Conservation (phyloP, 352 stramenopile species). For the Globisporangium lucens region DNA sequence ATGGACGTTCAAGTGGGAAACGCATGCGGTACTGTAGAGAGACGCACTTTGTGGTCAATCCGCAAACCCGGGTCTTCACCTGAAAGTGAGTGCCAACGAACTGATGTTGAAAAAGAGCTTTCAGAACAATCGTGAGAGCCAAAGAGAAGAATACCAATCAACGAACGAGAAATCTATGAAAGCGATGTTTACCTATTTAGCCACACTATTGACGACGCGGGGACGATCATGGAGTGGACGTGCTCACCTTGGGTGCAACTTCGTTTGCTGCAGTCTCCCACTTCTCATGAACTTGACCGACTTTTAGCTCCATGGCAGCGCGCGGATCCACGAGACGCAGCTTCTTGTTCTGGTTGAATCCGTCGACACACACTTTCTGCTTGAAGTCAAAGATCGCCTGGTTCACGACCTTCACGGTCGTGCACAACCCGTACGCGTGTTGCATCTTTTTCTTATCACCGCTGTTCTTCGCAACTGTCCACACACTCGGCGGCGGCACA, state of each 20-base stretch:
- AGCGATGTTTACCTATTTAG: background rate
- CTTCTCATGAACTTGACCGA: constrained; percentile 37
- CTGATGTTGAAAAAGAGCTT: no score
- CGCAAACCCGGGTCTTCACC: background rate
- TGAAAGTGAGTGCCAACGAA: background rate
- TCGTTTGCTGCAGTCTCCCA: constrained; percentile 44
- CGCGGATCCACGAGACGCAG: constrained; percentile 52
- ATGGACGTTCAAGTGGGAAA: no score
- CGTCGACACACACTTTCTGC: constrained; percentile 43
- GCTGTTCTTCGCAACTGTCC: constrained; percentile 51
- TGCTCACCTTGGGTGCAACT: constrained; percentile 5
- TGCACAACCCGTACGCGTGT: constrained; percentile 76
- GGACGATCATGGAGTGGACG: background rate
- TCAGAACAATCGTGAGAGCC: background rate
- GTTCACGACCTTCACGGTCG: constrained; percentile 72
- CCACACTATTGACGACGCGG: background rate
- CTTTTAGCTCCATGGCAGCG: constrained; percentile 33
- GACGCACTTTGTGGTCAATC: no score
- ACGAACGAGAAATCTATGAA: constrained; percentile 1
- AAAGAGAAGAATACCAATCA: background rate
- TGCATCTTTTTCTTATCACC: constrained; percentile 45
- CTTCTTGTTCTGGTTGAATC: constrained; percentile 68
- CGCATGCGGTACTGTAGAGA: no score
- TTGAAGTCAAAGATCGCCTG: constrained; percentile 65
- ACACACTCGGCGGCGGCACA: constrained; percentile 50